phyloP scores from a whole-genome alignment of 371 early-diverging fungal genomes.

The Lichtheimia ornata region DNA sequence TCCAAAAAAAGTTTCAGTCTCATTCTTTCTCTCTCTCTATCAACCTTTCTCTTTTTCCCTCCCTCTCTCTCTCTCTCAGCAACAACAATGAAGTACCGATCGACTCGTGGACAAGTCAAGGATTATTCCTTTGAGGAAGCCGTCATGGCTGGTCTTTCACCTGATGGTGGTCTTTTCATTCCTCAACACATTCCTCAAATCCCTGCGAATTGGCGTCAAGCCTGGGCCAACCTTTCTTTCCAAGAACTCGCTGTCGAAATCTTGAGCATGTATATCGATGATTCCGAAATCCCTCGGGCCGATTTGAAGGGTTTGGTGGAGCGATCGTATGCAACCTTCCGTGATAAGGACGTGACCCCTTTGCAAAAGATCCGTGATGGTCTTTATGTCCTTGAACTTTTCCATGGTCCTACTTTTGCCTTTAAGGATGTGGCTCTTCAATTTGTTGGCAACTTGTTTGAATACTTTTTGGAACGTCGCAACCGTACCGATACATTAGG shows the following conservation, averaged over 20 bases:
- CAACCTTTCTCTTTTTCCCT: too few species aligned
- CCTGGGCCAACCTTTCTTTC: slow-evolving; percentile 78
- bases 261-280: slow-evolving; percentile 81
- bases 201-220: slow-evolving; percentile 59
- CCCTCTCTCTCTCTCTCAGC: too few species aligned
- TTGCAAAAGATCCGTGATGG: slow-evolving; percentile 69
- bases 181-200: slow-evolving; percentile 82
- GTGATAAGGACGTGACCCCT: slow-evolving; percentile 78
- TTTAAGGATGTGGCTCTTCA: slow-evolving; percentile 98
- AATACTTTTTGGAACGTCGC: slow-evolving; percentile 89
- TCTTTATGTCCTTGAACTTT: slow-evolving; percentile 86
- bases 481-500: slow-evolving; percentile 54
- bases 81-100: slow-evolving; percentile 76
- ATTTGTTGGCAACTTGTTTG: slow-evolving; percentile 95
- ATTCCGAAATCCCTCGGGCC: slow-evolving; percentile 72
- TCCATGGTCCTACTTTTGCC: slow-evolving; percentile 97
- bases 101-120: slow-evolving; percentile 80
- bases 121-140: slow-evolving; percentile 88
- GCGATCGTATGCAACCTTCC: slow-evolving; percentile 82
- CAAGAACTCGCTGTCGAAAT: slow-evolving; percentile 82
- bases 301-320: slow-evolving; percentile 72
- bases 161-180: slow-evolving; percentile 96
- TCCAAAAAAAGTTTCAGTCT: too few species aligned
- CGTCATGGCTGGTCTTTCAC: slow-evolving; percentile 89
- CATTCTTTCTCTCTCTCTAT: too few species aligned